Conservation (phyloP, 164 flowering plant species). For the Vitis labrusca region DNA sequence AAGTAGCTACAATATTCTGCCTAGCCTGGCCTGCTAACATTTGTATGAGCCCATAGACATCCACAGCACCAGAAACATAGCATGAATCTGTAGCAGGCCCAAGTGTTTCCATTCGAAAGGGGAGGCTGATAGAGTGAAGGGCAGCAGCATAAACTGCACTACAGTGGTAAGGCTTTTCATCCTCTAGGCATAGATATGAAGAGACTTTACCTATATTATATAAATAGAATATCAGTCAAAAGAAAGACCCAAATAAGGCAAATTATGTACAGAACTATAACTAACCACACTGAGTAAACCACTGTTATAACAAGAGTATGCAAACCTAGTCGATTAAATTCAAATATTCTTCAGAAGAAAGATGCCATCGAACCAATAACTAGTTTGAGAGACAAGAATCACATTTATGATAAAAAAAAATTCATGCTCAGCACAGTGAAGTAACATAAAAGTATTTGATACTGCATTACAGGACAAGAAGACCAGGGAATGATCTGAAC, state of each 20-base stretch:
- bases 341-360: not conserved
- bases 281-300: no score
- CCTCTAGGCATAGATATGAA: constrained; percentile 44
- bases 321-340: not conserved
- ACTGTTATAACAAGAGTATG: not conserved
- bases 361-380: no score
- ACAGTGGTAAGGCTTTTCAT: constrained; percentile 71
- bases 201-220: constrained; percentile 60
- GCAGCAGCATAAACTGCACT: constrained; percentile 97
- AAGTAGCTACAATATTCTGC: constrained; percentile 65
- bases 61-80: constrained; percentile 52
- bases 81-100: constrained; percentile 47
- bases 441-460: not conserved
- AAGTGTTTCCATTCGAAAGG: constrained; percentile 64
- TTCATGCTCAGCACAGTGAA: not conserved
- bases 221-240: constrained; percentile 10
- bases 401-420: not conserved
- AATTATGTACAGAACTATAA: no score
- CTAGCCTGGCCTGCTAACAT: constrained; percentile 72
- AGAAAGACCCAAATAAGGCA: not conserved
- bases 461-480: not conserved
- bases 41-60: constrained; percentile 52
- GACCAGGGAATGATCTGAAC: not conserved
- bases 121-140: constrained; percentile 71
- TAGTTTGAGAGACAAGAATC: no score